Evolutionary conservation across 2,329 filamentous ascomycete genomes (phyloP).

Genomic region (Lachnellula hyalina): DNA sequence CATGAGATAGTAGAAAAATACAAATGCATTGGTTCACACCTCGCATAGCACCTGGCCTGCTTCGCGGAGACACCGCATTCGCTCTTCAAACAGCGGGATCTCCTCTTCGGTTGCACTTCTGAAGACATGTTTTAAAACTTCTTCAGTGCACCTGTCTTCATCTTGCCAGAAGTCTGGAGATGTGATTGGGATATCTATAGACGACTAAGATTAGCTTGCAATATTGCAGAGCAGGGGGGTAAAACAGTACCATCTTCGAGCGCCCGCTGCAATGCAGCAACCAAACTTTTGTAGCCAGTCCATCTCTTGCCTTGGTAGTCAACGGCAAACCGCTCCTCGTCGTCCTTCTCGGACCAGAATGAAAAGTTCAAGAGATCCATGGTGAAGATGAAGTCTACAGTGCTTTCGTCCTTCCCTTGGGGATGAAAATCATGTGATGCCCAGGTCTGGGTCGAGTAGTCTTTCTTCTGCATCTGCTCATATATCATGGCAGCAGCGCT

Average conservation of each 20-base stretch:
- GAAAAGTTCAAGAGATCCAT: constrained; percentile 97
- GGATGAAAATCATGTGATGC: constrained; percentile 86
- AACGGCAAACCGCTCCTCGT: constrained; percentile 72
- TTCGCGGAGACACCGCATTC: constrained; percentile 74
- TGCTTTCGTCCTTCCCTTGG: constrained; percentile 69
- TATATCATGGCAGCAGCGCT: constrained; percentile 75
- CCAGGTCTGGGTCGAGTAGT: constrained; percentile 83
- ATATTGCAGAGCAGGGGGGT: neutral
- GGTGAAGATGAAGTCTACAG: constrained; percentile 89
- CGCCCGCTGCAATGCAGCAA: constrained; percentile 80
- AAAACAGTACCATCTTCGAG: constrained; percentile 68
- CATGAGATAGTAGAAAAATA: neutral
- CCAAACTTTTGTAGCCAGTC: constrained; percentile 95
- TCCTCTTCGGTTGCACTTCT: constrained; percentile 79
- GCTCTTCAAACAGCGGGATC: constrained; percentile 76
- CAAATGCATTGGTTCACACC: constrained; percentile 40
- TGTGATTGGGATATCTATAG: constrained; percentile 76
- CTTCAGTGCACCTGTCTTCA: constrained; percentile 68
- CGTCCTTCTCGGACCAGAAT: constrained; percentile 75
- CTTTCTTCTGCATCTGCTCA: constrained; percentile 73
- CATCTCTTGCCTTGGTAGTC: constrained; percentile 75
- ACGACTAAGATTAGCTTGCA: constrained; percentile 17
- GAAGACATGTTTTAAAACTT: constrained; percentile 72
- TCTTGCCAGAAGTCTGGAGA: constrained; percentile 81
- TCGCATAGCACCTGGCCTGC: constrained; percentile 75